These are phyloP conservation scores for Pseudognaphalium luteoalbum DNA, from an alignment of 129 eudicot species.

Conservation along the genomic window DNA sequence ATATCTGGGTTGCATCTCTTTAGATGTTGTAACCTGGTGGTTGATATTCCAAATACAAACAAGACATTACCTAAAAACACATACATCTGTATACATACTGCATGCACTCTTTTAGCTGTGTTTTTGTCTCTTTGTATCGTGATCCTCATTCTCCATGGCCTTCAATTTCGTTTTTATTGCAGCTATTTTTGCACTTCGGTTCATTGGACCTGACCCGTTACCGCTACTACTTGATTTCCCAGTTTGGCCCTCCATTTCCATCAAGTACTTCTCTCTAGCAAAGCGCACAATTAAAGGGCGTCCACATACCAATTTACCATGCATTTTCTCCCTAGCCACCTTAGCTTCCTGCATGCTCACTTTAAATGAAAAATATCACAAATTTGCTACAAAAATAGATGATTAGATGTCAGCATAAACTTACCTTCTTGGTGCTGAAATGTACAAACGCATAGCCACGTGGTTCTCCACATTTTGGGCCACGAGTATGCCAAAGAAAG, in stretches of 20 bases:
- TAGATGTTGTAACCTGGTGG: too few species aligned
- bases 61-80: not conserved
- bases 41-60: not conserved
- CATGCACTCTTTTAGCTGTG: slow-evolving; percentile 16
- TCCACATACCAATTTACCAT: slow-evolving; percentile 74
- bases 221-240: slow-evolving; percentile 37
- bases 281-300: slow-evolving; percentile 81
- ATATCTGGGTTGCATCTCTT: too few species aligned
- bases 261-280: slow-evolving; percentile 56
- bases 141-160: slow-evolving; percentile 63
- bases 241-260: slow-evolving; percentile 40
- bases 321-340: slow-evolving; percentile 78
- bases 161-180: slow-evolving; percentile 83
- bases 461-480: slow-evolving; percentile 88
- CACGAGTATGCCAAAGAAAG: slow-evolving; percentile 82
- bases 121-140: slow-evolving; percentile 57
- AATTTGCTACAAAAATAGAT: slow-evolving; percentile 15
- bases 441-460: slow-evolving; percentile 87
- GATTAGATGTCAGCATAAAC: slow-evolving; percentile 9
- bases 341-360: slow-evolving; percentile 98
- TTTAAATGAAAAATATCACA: slow-evolving; percentile 56
- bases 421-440: slow-evolving; percentile 72
- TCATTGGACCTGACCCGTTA: slow-evolving; percentile 34
- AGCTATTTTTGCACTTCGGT: slow-evolving; percentile 75
- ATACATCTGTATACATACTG: not conserved